Base-by-base conservation (phyloP, 805 yeast species). In the Candida qinlingensis region DNA sequence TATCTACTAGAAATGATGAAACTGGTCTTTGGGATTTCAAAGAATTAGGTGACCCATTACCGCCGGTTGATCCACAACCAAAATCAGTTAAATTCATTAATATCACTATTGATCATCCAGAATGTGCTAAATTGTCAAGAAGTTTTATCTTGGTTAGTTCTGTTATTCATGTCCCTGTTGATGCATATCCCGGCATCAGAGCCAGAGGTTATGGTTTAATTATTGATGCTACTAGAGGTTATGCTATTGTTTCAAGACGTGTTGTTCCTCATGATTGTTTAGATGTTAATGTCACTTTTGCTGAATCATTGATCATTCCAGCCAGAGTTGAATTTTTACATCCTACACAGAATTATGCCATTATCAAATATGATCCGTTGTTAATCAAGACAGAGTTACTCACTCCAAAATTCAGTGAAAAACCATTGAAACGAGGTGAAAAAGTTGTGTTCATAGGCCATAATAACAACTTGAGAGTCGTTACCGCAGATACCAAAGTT, bases 281-380 rank as follows among this genome's bases (percentile, higher is more conserved):
- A 37, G 96, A 91, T 64, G 74, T 90, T 27, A 73, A 79, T 42
- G 75, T 91, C 25, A 81, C 91, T 3, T 79, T 91, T 61, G 96
- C 97, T 4, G 96, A 91, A 54, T 85, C 96, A 1, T 79, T 87
- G 26, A 80, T 83, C 54, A 76, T 90, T 11, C 88, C 95, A 0
- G 97, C 85, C 1, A 74, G 80, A 53, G 94, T 90, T 28, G 81
- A 81, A 26, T 91, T 89, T 57, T 69, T 88, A 59, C 97, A 90
- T 62, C 97, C 97, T 34, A 80, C 87, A 36, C 87, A 85, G 57
- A 90, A 90, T 56, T 90, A 85, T 65, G 90, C 95, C 1, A 79
- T 90, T 48, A 73, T 91, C 28, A 79, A 87, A 63, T 91, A 88
- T 64, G 96, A 91, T 62, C 89, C 96, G 7, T 59, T 71, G 5